Evolutionary conservation across 768 basidiomycete genomes (phyloP).

Genomic region (Russula sp.): DNA sequence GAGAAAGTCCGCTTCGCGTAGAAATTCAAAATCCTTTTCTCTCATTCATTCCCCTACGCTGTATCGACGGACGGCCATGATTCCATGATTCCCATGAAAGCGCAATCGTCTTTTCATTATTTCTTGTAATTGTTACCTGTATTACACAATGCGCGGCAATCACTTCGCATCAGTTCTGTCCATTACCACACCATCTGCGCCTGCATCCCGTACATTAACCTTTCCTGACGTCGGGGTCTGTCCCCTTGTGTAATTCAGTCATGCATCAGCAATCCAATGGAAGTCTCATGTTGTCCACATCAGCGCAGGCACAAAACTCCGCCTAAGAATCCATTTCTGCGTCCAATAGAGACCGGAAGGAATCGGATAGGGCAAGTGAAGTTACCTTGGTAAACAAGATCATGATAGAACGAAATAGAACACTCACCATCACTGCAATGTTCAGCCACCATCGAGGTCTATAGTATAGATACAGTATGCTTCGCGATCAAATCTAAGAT

Average conservation of each 20-base stretch:
- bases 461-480: too few species aligned
- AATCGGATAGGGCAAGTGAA: too few species aligned
- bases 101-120: constrained; percentile 11
- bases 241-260: constrained; percentile 6
- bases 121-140: constrained; percentile 17
- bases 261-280: constrained; percentile 9
- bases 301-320: not conserved
- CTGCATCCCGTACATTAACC: constrained; percentile 2
- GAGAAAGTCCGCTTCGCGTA: constrained; percentile 78
- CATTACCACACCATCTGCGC: not conserved
- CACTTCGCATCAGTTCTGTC: not conserved
- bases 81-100: not conserved
- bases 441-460: too few species aligned
- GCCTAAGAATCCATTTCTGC: not conserved
- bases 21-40: not conserved
- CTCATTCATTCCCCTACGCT: not conserved
- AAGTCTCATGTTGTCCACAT: not conserved
- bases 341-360: too few species aligned
- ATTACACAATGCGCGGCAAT: not conserved
- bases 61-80: not conserved
- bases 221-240: not conserved
- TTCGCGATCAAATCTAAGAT: not conserved
- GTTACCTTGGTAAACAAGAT: too few species aligned
- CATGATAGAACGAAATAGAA: not conserved
- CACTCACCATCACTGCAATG: not conserved